These are phyloP conservation scores for Mycena maculata DNA, from an alignment of 768 basidiomycete genomes.

Conservation along the genomic window DNA sequence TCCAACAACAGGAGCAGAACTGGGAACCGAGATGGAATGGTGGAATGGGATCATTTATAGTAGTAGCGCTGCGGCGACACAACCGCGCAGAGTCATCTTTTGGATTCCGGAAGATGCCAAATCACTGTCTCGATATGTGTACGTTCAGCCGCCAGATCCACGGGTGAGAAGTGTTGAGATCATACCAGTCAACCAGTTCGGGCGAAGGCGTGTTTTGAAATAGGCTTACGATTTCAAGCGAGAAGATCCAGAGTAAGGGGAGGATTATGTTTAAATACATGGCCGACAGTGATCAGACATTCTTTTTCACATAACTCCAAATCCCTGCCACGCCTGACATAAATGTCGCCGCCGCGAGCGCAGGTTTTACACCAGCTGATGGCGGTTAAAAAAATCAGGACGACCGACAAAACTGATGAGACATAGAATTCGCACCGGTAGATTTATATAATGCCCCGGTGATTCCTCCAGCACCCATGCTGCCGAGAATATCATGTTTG, in stretches of 20 bases:
- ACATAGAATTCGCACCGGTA: slow-evolving; percentile 76
- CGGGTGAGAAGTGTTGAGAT: slow-evolving; percentile 49
- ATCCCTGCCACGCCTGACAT: slow-evolving; percentile 91
- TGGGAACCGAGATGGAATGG: slow-evolving; percentile 25
- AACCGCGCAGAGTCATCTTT: slow-evolving; percentile 28
- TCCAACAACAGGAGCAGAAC: slow-evolving; percentile 25
- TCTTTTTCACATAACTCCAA: slow-evolving; percentile 96
- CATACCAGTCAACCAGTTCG: slow-evolving; percentile 31
- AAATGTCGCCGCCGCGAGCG: slow-evolving; percentile 87
- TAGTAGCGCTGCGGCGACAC: slow-evolving; percentile 35
- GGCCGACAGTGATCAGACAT: slow-evolving; percentile 69
- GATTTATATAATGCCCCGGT: slow-evolving; percentile 94
- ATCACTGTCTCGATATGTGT: slow-evolving; percentile 56
- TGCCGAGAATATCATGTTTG: slow-evolving; percentile 90
- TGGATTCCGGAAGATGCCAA: slow-evolving; percentile 60
- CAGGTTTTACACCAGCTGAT: slow-evolving; percentile 92
- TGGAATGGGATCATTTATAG: slow-evolving; percentile 57
- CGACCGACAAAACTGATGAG: slow-evolving; percentile 44
- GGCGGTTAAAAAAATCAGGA: slow-evolving; percentile 51
- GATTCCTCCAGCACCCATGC: slow-evolving; percentile 91
- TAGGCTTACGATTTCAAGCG: slow-evolving; percentile 54
- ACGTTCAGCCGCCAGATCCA: slow-evolving; percentile 55
- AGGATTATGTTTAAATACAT: slow-evolving; percentile 64
- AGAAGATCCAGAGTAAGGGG: slow-evolving; percentile 55
- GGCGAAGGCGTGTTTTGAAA: slow-evolving; percentile 42